Evolutionary conservation across 169 alveolate species (phyloP).

Genomic region (Cryptosporidium felis): DNA sequence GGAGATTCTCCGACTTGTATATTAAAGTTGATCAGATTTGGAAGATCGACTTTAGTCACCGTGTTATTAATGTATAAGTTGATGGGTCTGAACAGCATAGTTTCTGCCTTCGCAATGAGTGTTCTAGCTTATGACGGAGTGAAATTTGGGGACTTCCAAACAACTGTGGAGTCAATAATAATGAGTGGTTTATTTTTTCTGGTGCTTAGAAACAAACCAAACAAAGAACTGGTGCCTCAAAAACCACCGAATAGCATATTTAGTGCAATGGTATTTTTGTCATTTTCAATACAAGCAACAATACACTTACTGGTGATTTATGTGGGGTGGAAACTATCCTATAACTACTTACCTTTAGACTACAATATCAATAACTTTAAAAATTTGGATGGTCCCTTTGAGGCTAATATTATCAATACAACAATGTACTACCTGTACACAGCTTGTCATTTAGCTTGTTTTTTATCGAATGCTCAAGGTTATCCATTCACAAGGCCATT

Average conservation of each 20-base stretch:
- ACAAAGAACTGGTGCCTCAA: constrained; percentile 19
- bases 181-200: constrained; percentile 61
- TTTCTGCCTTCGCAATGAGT: constrained; percentile 93
- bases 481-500: constrained; percentile 86
- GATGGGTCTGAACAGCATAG: constrained; percentile 92
- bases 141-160: constrained; percentile 95
- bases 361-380: constrained; percentile 77
- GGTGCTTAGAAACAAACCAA: constrained; percentile 43
- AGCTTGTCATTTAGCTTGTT: constrained; percentile 82
- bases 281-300: constrained; percentile 79
- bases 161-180: constrained; percentile 85
- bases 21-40: constrained; percentile 89
- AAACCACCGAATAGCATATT: constrained; percentile 69
- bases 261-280: constrained; percentile 57
- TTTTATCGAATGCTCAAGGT: constrained; percentile 87
- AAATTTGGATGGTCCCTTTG: constrained; percentile 86
- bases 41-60: constrained; percentile 94
- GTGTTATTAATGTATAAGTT: constrained; percentile 95
- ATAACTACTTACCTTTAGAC: constrained; percentile 61
- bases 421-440: constrained; percentile 82
- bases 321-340: constrained; percentile 83
- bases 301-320: constrained; percentile 80
- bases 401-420: constrained; percentile 87
- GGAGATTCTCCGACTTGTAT: constrained; percentile 90
- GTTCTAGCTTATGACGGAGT: constrained; percentile 96